Base-by-base conservation (phyloP, 2,329 filamentous ascomycete genomes). In the Penicillium hordei region DNA sequence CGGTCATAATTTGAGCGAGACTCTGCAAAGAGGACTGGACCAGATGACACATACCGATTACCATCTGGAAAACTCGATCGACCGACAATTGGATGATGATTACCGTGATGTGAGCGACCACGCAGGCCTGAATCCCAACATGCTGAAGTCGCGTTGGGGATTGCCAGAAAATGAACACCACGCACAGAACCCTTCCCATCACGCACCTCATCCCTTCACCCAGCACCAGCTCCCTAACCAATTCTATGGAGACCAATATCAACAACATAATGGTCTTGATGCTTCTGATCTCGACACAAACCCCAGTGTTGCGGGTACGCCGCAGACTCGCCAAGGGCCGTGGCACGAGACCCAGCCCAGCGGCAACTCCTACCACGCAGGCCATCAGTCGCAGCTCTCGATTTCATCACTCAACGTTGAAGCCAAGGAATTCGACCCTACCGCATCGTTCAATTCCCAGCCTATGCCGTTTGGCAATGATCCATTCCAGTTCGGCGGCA, bases 361-460 rank as follows among this genome's bases (percentile, higher is more conserved):
- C 55, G 58, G 60, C 50, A 64, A 62, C 40, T 74, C 72, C 5
- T 76, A 72, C 48, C 62, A 60, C 17, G 76, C n/a, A 15, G 53
- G 80, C 12, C 89, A 92, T 68, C 82, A 80, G 19, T 88, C 87
- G 70, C 90, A 89, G 66, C 80, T 86, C 3, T 93, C 81, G 0
- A 75, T 87, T 43, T 91, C 91, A 0, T 93, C 88, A 65, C 83
- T 97, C 65, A 97, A 97, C 67, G 92, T 95, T 31, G 86, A 89
- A 61, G 93, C 93, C 0, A 89, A 92, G 46, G 91, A 94, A 69
- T 97, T 97, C 80, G 91, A 88, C 55, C 83, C 84, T 7, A 74
- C 74, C 36, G 76, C 77, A 17, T 77, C 80, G 2, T 84, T 84
- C 65, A 77, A 75, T 43, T 76, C 81, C 17, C 76, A 73, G 17